Conservation (phyloP, 106 monocot genomes). For the Platanthera zijinensis region DNA sequence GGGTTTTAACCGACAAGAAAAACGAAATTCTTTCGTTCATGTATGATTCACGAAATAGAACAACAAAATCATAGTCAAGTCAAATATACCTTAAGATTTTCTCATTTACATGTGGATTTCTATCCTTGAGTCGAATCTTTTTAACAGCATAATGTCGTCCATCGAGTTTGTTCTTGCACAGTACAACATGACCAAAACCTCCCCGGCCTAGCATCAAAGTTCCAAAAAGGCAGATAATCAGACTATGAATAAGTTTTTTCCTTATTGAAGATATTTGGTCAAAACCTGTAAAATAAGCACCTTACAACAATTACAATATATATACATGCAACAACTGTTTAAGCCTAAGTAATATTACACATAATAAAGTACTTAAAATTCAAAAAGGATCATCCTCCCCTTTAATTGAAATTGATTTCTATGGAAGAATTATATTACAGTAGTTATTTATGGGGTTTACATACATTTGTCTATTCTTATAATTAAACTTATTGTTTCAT, state of each 20-base stretch:
- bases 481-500: too few species aligned
- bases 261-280: neutral
- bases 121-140: conserved; percentile 87
- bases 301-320: neutral
- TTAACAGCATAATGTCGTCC: conserved; percentile 94
- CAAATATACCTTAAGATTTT: conserved; percentile 75
- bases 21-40: neutral
- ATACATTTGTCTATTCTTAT: too few species aligned
- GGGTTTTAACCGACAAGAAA: neutral
- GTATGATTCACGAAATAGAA: neutral
- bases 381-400: neutral
- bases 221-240: neutral
- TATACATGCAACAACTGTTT: neutral
- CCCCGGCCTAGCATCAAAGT: conserved; percentile 56
- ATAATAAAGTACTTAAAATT: neutral
- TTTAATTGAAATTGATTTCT: neutral
- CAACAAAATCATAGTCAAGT: conserved; percentile 3
- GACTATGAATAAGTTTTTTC: neutral
- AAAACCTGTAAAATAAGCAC: neutral
- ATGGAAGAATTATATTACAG: neutral
- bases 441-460: neutral
- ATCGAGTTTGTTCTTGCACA: conserved; percentile 94
- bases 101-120: conserved; percentile 70
- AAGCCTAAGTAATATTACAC: neutral
- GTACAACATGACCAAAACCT: conserved; percentile 95